These are phyloP conservation scores for Aspergillus luchuensis DNA, from an alignment of 2,329 filamentous ascomycete genomes.

Conservation along the genomic window DNA sequence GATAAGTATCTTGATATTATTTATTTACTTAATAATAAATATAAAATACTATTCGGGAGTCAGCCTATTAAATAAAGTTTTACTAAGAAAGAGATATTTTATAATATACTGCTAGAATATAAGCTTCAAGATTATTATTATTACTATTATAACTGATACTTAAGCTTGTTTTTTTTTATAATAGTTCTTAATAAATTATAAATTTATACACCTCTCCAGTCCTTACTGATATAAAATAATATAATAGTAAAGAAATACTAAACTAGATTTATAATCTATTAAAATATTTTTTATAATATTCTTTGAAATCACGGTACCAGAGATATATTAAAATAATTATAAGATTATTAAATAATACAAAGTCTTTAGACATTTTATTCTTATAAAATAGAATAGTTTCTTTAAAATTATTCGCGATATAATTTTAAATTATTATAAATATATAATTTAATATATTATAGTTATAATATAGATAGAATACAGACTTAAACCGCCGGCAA, in stretches of 20 bases:
- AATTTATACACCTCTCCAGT: constrained; percentile 22
- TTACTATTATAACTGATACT: background rate
- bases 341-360: constrained; percentile 21
- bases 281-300: constrained; percentile 16
- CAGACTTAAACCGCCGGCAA: background rate
- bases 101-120: constrained; percentile 20
- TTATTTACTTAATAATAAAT: constrained; percentile 22
- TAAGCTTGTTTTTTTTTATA: background rate
- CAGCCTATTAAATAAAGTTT: background rate
- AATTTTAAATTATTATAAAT: background rate
- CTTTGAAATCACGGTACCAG: constrained; percentile 20
- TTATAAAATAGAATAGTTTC: constrained; percentile 3
- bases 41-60: constrained; percentile 19
- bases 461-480: background rate
- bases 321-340: constrained; percentile 22
- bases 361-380: constrained; percentile 20
- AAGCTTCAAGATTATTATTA: constrained; percentile 3
- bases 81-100: constrained; percentile 10
- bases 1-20: constrained; percentile 21
- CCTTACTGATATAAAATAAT: constrained; percentile 21
- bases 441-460: background rate
- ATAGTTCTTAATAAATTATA: constrained; percentile 10
- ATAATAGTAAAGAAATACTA: constrained; percentile 19
- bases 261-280: constrained; percentile 17
- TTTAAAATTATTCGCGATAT: constrained; percentile 5